phyloP scores from a whole-genome alignment of 768 basidiomycete genomes.

The Infundibulicybe gibba region DNA sequence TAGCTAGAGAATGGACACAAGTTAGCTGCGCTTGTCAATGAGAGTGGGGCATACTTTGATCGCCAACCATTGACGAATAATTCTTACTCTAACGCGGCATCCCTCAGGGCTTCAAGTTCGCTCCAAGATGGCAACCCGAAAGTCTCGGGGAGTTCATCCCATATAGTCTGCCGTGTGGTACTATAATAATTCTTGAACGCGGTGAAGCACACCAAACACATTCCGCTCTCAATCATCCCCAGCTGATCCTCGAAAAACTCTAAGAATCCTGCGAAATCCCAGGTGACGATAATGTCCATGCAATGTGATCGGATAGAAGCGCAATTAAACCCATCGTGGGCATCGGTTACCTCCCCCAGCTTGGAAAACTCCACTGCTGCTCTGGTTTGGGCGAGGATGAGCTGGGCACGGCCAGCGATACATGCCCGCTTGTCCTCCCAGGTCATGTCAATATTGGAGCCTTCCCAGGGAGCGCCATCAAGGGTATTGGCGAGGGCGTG shows the following conservation, averaged over 20 bases:
- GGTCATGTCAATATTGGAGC: conserved; percentile 2
- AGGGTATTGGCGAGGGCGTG: conserved; percentile 32
- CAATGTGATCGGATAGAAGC: neutral
- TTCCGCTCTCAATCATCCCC: neutral
- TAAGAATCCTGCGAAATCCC: neutral
- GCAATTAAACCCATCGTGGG: neutral
- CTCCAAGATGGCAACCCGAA: neutral
- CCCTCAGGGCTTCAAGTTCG: neutral
- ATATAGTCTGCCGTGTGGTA: neutral
- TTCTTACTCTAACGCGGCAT: neutral
- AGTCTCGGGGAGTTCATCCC: neutral
- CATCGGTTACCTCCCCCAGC: neutral
- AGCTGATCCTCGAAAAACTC: neutral
- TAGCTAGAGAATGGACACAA: no score
- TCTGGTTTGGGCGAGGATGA: conserved; percentile 4
- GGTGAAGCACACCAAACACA: neutral
- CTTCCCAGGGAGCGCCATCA: conserved; percentile 26
- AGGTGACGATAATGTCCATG: neutral
- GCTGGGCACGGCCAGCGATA: conserved; percentile 3
- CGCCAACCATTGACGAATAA: no score
- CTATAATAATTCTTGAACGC: neutral
- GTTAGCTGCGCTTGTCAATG: no score
- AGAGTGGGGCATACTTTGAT: no score
- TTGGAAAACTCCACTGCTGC: conserved; percentile 5
- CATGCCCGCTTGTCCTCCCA: conserved; percentile 1